Base-by-base conservation (phyloP, 2,329 filamentous ascomycete genomes). In the Thielaviopsis euricoi region DNA sequence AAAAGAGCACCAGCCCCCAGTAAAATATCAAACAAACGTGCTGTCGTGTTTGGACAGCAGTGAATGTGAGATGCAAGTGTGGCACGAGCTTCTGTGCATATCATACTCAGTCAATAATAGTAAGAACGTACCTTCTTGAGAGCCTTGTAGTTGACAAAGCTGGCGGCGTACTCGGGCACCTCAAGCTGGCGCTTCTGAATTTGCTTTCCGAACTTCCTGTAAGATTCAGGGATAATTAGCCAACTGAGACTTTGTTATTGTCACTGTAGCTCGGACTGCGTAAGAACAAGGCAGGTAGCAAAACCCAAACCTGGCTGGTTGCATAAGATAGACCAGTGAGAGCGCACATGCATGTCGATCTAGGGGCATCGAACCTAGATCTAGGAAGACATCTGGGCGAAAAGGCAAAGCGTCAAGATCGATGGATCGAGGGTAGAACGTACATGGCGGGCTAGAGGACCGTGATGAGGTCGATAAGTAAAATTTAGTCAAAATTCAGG, bases 161-260 rank as follows among this genome's bases (percentile, higher is more conserved):
- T 96, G 63, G 91, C 89, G 62, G 93, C 91, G 85, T 98, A 98
- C 80, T 98, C 93, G 61, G 93, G 93, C 61, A 98, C 90, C 71
- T 98, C 93, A 67, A 98, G 87, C 79, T 98, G 93, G 70, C 90
- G 86, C 77, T 95, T 95, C 77, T 97, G 93, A 65, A 98, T 95
- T 71, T 96, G 89, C 78, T 98, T 98, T 72, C 93, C 93, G 76
- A 98, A 98, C 81, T 98, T 98, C 93, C 91, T 98, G 59, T 7
- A 40, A 19, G 21, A 33, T 23, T 23, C 26, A 33, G 19, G 29
- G 29, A 40, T 19, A 25, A 33, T 56, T 50, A 56, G 52, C 52
- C 52, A n/a, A 40, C 29, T 2, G 9, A 10, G 9, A 33, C 29
- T 10, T 33, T 10, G 29, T 10, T 10, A 6, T 33, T 10, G 29